Percentiles rank a stretch among this genome's conserved stretches.
Evolutionary conservation across 176 grass and related monocot species (phyloP).

Genomic region (Ensete glaucum): DNA sequence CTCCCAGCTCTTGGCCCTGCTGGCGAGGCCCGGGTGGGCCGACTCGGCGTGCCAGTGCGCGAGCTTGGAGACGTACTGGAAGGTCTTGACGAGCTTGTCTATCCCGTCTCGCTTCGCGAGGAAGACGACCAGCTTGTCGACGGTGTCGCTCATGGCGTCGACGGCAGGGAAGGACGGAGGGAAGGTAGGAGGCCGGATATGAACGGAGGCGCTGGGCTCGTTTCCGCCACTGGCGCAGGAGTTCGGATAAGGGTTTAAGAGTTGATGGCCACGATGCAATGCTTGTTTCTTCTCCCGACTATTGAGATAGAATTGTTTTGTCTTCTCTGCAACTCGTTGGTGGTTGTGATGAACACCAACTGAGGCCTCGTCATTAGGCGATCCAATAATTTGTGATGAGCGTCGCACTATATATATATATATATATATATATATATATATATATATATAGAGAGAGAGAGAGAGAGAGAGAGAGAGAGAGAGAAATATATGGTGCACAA

Average conservation of each 20-base stretch:
- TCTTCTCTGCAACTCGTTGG: not conserved
- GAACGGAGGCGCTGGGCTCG: not conserved
- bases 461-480: too few relatives aligned
- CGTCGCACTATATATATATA: too few relatives aligned
- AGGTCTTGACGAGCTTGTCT: slow-evolving; percentile 99
- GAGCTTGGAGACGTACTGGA: slow-evolving; percentile 97
- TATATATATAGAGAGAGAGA: too few relatives aligned
- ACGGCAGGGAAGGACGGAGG: not conserved
- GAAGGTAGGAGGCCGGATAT: not conserved
- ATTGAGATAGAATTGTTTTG: not conserved
- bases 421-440: too few relatives aligned
- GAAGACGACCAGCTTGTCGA: slow-evolving; percentile 97
- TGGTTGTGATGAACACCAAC: not conserved
- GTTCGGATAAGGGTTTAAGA: not conserved
- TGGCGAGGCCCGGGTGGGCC: slow-evolving; percentile 35
- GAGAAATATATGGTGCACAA: too few relatives aligned
- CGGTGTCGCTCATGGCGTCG: slow-evolving; percentile 37
- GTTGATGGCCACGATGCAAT: not conserved
- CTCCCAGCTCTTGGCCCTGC: slow-evolving; percentile 90
- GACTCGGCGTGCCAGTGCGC: slow-evolving; percentile 57
- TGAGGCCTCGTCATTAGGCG: too few relatives aligned
- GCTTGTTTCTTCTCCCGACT: not conserved
- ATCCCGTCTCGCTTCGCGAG: slow-evolving; percentile 94
- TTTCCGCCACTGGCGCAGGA: not conserved
- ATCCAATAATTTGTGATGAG: too few relatives aligned